Evolutionary conservation across 768 basidiomycete genomes (phyloP).

Genomic region (Suillus sp.): DNA sequence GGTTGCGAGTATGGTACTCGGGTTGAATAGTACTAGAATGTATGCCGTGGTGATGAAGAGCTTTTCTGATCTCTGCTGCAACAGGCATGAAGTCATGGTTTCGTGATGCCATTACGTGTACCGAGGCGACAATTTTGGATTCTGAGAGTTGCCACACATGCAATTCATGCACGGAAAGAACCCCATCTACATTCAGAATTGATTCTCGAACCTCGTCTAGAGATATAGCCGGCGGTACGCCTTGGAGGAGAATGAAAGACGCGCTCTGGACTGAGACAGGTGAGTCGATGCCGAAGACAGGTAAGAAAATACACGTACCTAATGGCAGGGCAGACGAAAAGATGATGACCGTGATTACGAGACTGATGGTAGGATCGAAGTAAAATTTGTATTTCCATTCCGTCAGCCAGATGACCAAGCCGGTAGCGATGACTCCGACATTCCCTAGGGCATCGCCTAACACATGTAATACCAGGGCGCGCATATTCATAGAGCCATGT

Average conservation of each 20-base stretch:
- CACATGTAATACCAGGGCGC: constrained; percentile 91
- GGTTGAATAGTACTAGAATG: constrained; percentile 96
- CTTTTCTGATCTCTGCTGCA: constrained; percentile 79
- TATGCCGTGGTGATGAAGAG: constrained; percentile 88
- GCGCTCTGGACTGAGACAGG: constrained; percentile 70
- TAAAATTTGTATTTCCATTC: constrained; percentile 86
- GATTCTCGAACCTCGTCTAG: constrained; percentile 85
- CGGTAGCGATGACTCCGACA: constrained; percentile 95
- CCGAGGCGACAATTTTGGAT: constrained; percentile 91
- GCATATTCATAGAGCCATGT: constrained; percentile 93
- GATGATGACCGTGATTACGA: constrained; percentile 95
- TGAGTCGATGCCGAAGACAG: constrained; percentile 15
- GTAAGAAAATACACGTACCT: constrained; percentile 46
- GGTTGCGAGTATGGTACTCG: constrained; percentile 59
- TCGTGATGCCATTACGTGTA: constrained; percentile 86
- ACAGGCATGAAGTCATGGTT: constrained; percentile 90
- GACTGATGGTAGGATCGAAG: constrained; percentile 90
- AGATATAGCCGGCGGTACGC: constrained; percentile 86
- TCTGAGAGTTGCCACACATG: constrained; percentile 99
- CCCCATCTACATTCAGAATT: constrained; percentile 83
- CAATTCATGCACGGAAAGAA: constrained; percentile 83
- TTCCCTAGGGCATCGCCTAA: constrained; percentile 97
- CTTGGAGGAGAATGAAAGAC: constrained; percentile 93
- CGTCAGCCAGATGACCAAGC: constrained; percentile 91
- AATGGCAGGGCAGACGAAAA: constrained; percentile 94